Evolutionary conservation across 805 yeast genomes (phyloP), one percentile per base, ranked within the genome.

Genomic region (Barnettozyma pratensis): DNA sequence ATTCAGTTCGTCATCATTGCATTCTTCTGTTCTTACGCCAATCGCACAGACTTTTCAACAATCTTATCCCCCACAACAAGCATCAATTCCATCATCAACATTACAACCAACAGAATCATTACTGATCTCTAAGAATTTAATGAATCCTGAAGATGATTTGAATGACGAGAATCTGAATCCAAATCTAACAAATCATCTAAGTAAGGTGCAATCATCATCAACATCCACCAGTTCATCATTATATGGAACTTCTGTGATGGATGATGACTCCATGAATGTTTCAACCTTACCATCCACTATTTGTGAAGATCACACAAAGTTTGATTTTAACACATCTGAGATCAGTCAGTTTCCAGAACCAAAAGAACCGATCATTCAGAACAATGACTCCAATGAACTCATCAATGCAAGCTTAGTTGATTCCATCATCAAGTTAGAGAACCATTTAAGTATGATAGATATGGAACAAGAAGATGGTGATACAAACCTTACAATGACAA

Each of bases 401-500:
- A 44, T 47, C 6, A 41, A 37, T 37, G 36, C 26, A 10, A 35
- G 43, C 28, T 52, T 59, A 47, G 42, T 59, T 25, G 53, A 55
- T 7, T 54, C 62, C 2, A 41, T 60, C 12, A 29, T 43, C 48
- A 59, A 54, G 49, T 49, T 54, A 48, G 62, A 60, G 49, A 48
- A 41, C 6, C 49, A 38, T 12, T 42, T 49, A 30, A 39, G 34
- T 31, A 8, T 8, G 11, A 38, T 26, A 7, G 25, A 14, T 37
- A 12, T 4, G 6, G 14, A 29, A 6, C 14, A 29, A 7, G 30
- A 6, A 2, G 32, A 31, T 26, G 37, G 14, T 30, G 37, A 37
- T n/a, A 25, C 42, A 38, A 14, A n/a, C 28, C 8, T 7, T 29
- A 39, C 41, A 8, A 35, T 47, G 32, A 19, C 40, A 9, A 36